These are phyloP conservation scores for Aspergillus jensenii DNA, from an alignment of 2,329 filamentous ascomycete genomes.

Conservation along the genomic window DNA sequence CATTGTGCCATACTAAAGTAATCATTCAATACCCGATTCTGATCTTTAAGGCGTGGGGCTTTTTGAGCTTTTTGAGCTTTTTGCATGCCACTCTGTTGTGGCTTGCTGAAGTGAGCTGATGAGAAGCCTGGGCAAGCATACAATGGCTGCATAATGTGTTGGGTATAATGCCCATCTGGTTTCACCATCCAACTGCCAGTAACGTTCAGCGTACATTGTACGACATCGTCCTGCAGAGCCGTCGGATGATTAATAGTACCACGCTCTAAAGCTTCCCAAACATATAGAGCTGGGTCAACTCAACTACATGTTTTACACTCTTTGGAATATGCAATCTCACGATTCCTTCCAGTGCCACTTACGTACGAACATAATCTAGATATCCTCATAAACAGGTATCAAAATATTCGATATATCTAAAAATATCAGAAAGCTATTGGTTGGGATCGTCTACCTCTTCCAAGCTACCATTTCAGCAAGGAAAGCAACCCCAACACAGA, in stretches of 20 bases:
- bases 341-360: too few relatives aligned
- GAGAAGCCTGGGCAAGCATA: not conserved
- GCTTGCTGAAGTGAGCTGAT: not conserved
- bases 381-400: not conserved
- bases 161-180: not conserved
- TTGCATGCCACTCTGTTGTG: not conserved
- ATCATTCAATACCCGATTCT: not conserved
- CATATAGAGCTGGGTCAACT: too few relatives aligned
- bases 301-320: not conserved
- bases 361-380: too few relatives aligned
- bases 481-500: slow-evolving; percentile 2
- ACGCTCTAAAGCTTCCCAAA: not conserved
- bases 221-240: not conserved
- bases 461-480: slow-evolving; percentile 1
- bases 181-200: not conserved
- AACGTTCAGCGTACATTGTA: not conserved
- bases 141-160: not conserved
- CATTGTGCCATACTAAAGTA: not conserved
- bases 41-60: not conserved
- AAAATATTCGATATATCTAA: not conserved
- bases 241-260: not conserved
- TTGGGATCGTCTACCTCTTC: not conserved
- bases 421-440: not conserved
- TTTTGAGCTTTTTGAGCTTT: not conserved
- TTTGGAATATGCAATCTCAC: not conserved